Base-by-base conservation (phyloP, 2,329 filamentous ascomycete species). In the Aspergillus transmontanensis region DNA sequence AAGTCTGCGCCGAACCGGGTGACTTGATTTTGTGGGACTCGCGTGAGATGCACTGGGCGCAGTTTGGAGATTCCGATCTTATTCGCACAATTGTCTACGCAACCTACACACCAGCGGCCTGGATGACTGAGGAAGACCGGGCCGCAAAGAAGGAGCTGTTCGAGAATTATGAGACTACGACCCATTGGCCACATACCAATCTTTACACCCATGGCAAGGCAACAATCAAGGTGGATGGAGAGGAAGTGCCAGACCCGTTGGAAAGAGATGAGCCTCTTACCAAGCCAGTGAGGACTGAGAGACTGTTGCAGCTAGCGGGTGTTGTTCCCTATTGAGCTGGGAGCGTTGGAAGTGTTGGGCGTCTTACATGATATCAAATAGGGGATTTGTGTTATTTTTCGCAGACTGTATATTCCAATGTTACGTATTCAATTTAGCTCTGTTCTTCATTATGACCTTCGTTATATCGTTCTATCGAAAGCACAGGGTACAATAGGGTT, bases 11-110 rank as follows among this genome's bases (percentile, higher is more conserved):
- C 2, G 65, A 67, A 7, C 65, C 66, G 1, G 68, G 68, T 1
- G 68, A 70, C 48, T 36, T 70, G 14, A 65, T 70, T 28, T 48
- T 70, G 3, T 70, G 68, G 66, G 68, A 70, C n/a, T 67, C 65
- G 21, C 65, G 68, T 19, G 26, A 58, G 6, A 66, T 68, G 53
- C 66, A 70, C 48, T 67, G 60, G 50, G 62, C 63, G 12, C 45
- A 48, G 32, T 64, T 63, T n/a, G 62, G 60, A 14, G 59, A 63
- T 32, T 64, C 60, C 39, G 60, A 69, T 6, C 36, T 57, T 3
- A 63, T 69, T 34, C 68, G 66, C 16, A 67, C 61, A 1, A 63
- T 69, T 19, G 56, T 67, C 3, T 69, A 69, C 36, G 57, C 62
- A 6, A 60, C 55, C 16, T 65, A 64, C 30, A 67, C 68, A 2